These are phyloP conservation scores for Protomyces macrosporus DNA, from an alignment of 1,139 yeast genomes.

Conservation along the genomic window DNA sequence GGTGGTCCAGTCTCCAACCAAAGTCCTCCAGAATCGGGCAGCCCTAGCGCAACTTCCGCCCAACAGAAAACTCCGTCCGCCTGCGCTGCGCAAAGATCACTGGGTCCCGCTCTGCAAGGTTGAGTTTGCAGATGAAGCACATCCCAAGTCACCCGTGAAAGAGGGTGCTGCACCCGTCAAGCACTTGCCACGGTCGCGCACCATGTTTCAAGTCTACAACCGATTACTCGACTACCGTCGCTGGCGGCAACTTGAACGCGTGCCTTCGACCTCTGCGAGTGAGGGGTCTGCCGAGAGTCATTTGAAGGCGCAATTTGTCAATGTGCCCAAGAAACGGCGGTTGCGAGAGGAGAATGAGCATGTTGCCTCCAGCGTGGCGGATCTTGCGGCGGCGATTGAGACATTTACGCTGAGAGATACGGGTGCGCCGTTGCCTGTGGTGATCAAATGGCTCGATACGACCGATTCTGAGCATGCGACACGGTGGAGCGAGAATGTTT, in stretches of 20 bases:
- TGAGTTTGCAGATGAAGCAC: not conserved
- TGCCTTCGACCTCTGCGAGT: not conserved
- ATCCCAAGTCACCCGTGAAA: not conserved
- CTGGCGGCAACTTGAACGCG: slow-evolving; percentile 15
- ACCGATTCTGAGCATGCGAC: slow-evolving; percentile 11
- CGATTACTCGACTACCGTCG: slow-evolving; percentile 13
- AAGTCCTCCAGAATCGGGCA: not conserved
- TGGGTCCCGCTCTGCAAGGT: slow-evolving; percentile 21
- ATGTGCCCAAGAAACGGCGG: slow-evolving; percentile 2
- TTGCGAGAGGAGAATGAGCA: slow-evolving; percentile 15
- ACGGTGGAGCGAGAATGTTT: slow-evolving; percentile 13
- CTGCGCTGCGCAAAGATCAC: slow-evolving; percentile 15
- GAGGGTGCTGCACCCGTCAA: not conserved
- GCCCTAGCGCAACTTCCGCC: slow-evolving; percentile 19
- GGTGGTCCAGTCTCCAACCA: slow-evolving; percentile 8
- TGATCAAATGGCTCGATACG: slow-evolving; percentile 11
- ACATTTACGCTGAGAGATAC: not conserved
- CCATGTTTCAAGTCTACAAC: slow-evolving; percentile 15
- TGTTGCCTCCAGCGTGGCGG: slow-evolving; percentile 15
- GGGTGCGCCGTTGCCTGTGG: not conserved
- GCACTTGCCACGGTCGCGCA: not conserved
- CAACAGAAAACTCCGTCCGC: slow-evolving; percentile 18
- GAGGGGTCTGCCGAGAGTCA: not conserved
- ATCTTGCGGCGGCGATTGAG: slow-evolving; percentile 12
- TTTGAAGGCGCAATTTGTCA: not conserved